Evolutionary conservation across 345 rosid species (phyloP).

Genomic region (Salix exigua): DNA sequence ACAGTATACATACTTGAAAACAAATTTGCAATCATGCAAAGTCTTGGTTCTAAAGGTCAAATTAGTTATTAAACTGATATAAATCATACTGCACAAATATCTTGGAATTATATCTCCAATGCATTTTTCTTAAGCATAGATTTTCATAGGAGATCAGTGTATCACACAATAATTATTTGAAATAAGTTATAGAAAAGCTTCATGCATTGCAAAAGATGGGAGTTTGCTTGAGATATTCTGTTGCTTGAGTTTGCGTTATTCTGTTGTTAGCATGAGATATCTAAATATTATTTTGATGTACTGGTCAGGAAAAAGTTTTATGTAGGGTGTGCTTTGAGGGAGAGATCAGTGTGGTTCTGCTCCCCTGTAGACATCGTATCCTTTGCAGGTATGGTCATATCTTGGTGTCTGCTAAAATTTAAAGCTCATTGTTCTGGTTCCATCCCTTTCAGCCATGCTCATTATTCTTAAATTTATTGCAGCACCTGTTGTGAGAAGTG

Average conservation of each 20-base stretch:
- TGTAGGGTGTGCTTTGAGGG: conserved; percentile 93
- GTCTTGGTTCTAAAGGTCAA: background rate
- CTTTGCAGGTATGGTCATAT: conserved; percentile 69
- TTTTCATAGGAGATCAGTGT: background rate
- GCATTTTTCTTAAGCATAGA: background rate
- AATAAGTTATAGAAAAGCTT: background rate
- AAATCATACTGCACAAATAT: background rate
- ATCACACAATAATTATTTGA: background rate
- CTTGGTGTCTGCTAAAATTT: background rate
- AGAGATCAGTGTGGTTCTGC: conserved; percentile 81
- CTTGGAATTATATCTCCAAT: background rate
- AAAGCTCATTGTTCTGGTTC: background rate
- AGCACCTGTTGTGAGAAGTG: conserved; percentile 89
- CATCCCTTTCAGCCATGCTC: background rate
- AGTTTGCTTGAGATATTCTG: background rate
- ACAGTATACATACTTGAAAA: background rate
- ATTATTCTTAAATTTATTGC: conserved; percentile 30
- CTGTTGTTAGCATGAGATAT: background rate
- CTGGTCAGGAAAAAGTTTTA: conserved; percentile 79
- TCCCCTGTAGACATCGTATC: conserved; percentile 89
- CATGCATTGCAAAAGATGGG: background rate
- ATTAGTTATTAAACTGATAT: background rate
- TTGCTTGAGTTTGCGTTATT: background rate
- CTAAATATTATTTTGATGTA: background rate
- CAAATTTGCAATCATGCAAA: background rate